A percentile compares a stretch with the other conserved stretches of the same genome.
These are phyloP conservation scores for Murraya koenigii DNA, from an alignment of 345 rosid genomes.

Conservation along the genomic window DNA sequence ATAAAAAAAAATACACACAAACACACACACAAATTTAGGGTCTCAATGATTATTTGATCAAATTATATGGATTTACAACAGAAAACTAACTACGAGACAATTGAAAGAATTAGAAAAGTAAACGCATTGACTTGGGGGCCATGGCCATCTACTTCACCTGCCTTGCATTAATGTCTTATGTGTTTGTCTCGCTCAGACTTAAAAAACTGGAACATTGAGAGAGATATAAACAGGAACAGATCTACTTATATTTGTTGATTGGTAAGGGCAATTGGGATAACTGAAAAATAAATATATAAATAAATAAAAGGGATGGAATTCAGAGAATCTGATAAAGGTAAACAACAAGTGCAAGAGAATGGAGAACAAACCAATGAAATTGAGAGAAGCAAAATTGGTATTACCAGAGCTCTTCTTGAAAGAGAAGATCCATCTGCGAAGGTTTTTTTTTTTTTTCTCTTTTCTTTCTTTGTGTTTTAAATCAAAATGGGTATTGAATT, in stretches of 20 bases:
- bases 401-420: constrained; percentile 76
- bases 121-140: too few species aligned
- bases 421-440: constrained; percentile 75
- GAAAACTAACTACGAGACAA: background rate
- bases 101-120: background rate
- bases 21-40: too few species aligned
- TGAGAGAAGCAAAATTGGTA: constrained; percentile 69
- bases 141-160: background rate
- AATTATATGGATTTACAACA: background rate
- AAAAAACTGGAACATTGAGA: background rate
- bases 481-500: background rate
- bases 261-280: too few species aligned
- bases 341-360: constrained; percentile 8
- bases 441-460: constrained; percentile 31
- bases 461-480: too few species aligned
- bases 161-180: background rate
- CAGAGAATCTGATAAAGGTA: constrained; percentile 10
- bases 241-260: too few species aligned
- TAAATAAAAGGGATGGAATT: constrained; percentile 18
- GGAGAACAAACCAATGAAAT: constrained; percentile 41
- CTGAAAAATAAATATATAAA: background rate
- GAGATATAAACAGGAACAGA: background rate
- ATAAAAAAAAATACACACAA: too few species aligned
- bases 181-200: too few species aligned
- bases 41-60: too few species aligned